A percentile compares a stretch with the other conserved stretches of the same genome.
phyloP scores from a whole-genome alignment of 306 rosid genomes.

The Dryas drummondii region DNA sequence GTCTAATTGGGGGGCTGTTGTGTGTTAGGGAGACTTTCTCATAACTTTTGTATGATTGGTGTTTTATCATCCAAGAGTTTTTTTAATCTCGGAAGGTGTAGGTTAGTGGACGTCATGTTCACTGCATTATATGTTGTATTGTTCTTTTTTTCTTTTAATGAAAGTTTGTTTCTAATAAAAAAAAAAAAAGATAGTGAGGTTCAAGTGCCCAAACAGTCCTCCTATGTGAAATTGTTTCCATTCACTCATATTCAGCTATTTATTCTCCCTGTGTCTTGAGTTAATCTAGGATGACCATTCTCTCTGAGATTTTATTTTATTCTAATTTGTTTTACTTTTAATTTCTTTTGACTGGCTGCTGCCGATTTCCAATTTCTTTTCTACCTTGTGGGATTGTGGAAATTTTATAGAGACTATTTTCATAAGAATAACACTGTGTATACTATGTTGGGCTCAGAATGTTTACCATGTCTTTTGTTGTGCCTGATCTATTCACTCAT shows the following conservation, averaged over 20 bases:
- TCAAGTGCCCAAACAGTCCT: not conserved
- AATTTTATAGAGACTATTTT: constrained; percentile 2
- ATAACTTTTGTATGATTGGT: no score
- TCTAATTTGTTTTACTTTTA: no score
- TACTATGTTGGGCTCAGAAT: not conserved
- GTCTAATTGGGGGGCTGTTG: no score
- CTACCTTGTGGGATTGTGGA: not conserved
- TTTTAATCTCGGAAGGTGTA: no score
- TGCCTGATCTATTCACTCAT: constrained; percentile 15
- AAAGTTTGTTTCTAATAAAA: not conserved
- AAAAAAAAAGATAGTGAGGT: not conserved
- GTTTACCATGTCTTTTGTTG: constrained; percentile 15
- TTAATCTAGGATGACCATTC: not conserved
- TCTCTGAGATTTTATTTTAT: no score
- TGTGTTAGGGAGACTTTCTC: no score
- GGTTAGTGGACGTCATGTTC: no score
- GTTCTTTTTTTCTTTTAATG: not conserved
- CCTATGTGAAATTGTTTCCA: not conserved
- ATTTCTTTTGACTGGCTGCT: not conserved
- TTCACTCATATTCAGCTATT: not conserved
- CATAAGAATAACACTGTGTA: not conserved
- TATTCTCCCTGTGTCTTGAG: not conserved
- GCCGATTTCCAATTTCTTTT: not conserved
- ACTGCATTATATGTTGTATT: no score
- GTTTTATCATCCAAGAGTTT: no score